Conservation (phyloP, 2,329 filamentous ascomycete genomes). For the Leptographium lundbergii region DNA sequence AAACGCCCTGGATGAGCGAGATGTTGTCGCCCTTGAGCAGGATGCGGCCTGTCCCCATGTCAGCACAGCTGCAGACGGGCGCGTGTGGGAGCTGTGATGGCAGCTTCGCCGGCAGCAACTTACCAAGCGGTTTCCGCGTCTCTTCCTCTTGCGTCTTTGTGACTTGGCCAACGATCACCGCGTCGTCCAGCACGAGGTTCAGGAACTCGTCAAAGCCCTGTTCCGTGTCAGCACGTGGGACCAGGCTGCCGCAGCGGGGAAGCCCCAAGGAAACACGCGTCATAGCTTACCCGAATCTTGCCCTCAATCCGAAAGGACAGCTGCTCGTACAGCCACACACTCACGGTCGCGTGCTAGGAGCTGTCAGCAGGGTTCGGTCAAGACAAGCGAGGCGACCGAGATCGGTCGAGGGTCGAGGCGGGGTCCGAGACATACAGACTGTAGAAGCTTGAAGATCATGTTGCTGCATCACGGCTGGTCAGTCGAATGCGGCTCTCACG, state of each 20-base stretch:
- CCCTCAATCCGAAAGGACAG: constrained; percentile 88
- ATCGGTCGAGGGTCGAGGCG: too few species aligned
- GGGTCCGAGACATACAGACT: constrained; percentile 22
- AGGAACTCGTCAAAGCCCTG: constrained; percentile 99
- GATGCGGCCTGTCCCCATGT: constrained; percentile 52
- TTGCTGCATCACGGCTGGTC: constrained; percentile 31
- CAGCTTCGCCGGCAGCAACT: constrained; percentile 12
- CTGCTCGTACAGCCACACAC: constrained; percentile 97
- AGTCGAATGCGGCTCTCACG: background rate
- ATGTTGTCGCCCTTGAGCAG: constrained; percentile 83
- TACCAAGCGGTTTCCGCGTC: constrained; percentile 68
- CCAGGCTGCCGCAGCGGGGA: background rate
- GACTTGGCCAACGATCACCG: constrained; percentile 76
- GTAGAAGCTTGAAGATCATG: constrained; percentile 89
- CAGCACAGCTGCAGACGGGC: background rate
- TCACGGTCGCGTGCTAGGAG: constrained; percentile 62
- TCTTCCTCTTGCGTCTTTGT: constrained; percentile 70
- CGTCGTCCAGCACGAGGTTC: constrained; percentile 88
- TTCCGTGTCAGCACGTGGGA: background rate
- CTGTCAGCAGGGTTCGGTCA: background rate
- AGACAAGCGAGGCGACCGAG: background rate
- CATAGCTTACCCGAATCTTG: constrained; percentile 63
- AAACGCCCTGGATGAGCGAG: constrained; percentile 54
- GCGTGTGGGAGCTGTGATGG: too few species aligned
- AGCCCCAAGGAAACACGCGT: background rate